Evolutionary conservation across 441 rosid genomes (phyloP), one percentile per base, ranked within the genome.

Genomic region (Gossypium trilobum): DNA sequence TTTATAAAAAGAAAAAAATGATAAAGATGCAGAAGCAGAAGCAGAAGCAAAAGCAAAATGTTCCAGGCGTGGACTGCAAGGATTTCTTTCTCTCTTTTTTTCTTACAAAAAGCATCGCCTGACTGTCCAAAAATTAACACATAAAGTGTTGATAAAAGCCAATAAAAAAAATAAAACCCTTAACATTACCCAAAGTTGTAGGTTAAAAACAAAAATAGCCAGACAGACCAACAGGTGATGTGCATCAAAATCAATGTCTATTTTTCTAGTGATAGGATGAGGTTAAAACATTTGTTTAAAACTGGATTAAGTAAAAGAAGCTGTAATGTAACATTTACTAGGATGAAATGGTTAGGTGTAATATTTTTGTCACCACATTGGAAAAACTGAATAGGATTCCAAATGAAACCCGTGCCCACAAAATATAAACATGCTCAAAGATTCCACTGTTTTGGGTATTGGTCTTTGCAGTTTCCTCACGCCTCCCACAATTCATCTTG

Each of bases 21-120:
- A 31, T 31, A 31, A 31, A 31, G 36, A 31, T 5, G 36, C 36
- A 46, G 20, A 66, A 66, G 36, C 7, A 46, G 20, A 66, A 66
- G 36, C 7, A 46, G 20, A 66, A 66, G 25, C 25, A 23, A 44
- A n/a, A 16, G 70, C 56, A 46, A 13, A 4, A 65, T 66, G 36
- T 66, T 66, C 22, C 56, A 44, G 10, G 55, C 55, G 70, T 65
- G 55, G 55, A 65, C 17, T 66, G 39, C 70, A 44, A 46, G 70
- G 39, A 23, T 33, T 9, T 2, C 50, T 44, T 2, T 44, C 9
- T 3, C 1, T 25, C 0, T 5, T 29, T 29, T 29, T 29, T 31
- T 31, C 1, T 31, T 31, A 31, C 36, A 33, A 3, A 16, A 14
- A 4, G 13, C 20, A 27, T 7, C 14, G 44, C 42, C 16, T 58